Evolutionary conservation across 1,284 basidiomycete genomes (phyloP), one percentile per base, ranked within the genome.

Genomic region (Apiotrichum domesticum): DNA sequence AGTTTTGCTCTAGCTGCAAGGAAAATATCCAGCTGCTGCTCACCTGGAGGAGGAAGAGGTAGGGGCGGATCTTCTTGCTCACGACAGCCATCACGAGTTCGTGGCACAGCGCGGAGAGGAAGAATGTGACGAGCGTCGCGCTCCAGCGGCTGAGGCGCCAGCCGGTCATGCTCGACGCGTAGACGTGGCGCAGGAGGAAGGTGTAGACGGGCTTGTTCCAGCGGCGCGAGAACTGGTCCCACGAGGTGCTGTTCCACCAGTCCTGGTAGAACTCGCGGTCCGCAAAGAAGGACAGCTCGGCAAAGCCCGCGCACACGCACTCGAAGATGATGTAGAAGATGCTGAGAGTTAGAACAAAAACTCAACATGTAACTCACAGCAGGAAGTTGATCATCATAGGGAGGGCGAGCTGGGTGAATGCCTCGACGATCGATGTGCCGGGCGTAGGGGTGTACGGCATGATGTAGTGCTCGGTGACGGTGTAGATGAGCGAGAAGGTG

Each of bases 221-320:
- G 77, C 94, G 93, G 49, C 93, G 85, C 6, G 90, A 87, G 76
- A 96, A 98, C 73, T 97, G 91, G 70, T 97, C 96, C 87, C 90
- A 95, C 3, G 88, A 88, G 0, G 88, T 92, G 1, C 90, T 90
- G 78, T 98, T 98, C 95, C 95, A 98, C 89, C 92, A 97, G 72
- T 97, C 94, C 75, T 93, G 88, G 75, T 98, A 98, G 75, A 98
- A 98, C 66, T 93, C 88, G 44, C 95, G 82, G 73, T 98, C 95
- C 33, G 92, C 92, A 71, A 98, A 98, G 71, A 85, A 87, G 8
- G 90, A 89, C 35, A 94, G 78, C 75, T 98, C 95, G 3, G 92
- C 92, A 71, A 98, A 97, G 9, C 81, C 91, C 69, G 96, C 95
- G 78, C 91, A 95, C 58, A 98, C 93, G 69, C 94, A 96, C 74